Conservation (phyloP, 768 basidiomycete genomes). For the Lentinus tigrinus region DNA sequence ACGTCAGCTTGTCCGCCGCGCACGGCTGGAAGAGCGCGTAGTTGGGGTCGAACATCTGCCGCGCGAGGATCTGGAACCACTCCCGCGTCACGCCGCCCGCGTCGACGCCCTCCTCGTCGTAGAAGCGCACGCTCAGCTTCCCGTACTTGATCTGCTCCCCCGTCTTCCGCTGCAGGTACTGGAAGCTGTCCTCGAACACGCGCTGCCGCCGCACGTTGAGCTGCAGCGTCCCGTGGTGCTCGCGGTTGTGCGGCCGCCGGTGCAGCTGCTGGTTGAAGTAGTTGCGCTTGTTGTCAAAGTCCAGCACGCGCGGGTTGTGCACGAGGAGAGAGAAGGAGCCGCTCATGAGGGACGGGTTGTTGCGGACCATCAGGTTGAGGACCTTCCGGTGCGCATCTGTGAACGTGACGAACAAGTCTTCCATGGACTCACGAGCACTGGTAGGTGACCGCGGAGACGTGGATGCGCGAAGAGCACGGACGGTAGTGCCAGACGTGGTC, state of each 20-base stretch:
- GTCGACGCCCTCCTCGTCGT: conserved; percentile 97
- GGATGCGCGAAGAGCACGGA: conserved; percentile 58
- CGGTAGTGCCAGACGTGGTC: conserved; percentile 39
- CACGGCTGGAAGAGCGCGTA: conserved; percentile 98
- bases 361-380: conserved; percentile 95
- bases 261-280: conserved; percentile 93
- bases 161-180: conserved; percentile 81
- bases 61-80: conserved; percentile 97
- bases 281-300: conserved; percentile 99
- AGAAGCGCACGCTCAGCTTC: conserved; percentile 94
- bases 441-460: conserved; percentile 67
- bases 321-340: conserved; percentile 97
- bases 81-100: conserved; percentile 97
- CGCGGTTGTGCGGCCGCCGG: conserved; percentile 73
- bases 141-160: conserved; percentile 98
- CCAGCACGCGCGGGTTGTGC: conserved; percentile 92
- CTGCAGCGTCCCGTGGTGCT: conserved; percentile 81
- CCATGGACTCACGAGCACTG: conserved; percentile 74
- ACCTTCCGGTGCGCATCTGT: conserved; percentile 92
- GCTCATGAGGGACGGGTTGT: conserved; percentile 96
- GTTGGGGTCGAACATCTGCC: conserved; percentile 99
- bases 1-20: conserved; percentile 90
- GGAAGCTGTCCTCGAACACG: conserved; percentile 98
- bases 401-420: conserved; percentile 89
- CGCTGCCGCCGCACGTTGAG: conserved; percentile 86